These are phyloP conservation scores for Cladorrhinum samala DNA, from an alignment of 495 filamentous ascomycete genomes.

Conservation along the genomic window DNA sequence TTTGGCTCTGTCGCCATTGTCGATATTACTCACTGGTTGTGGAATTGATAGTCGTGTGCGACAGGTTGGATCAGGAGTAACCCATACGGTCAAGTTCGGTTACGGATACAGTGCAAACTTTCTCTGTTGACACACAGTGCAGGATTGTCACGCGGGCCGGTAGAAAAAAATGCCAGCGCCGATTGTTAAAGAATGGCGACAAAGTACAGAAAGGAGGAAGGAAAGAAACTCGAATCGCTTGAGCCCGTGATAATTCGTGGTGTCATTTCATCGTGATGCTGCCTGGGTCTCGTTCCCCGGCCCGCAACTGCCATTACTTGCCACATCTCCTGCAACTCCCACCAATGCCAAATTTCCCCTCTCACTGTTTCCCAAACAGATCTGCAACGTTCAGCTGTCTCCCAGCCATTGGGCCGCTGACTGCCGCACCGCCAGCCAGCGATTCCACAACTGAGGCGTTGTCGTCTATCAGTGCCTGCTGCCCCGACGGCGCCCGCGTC, in stretches of 20 bases:
- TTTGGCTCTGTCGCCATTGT: background rate
- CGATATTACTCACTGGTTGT: no score
- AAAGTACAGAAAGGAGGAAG: no score
- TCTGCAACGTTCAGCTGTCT: constrained; percentile 27
- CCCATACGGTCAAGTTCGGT: background rate
- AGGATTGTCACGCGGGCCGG: no score
- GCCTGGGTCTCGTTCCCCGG: background rate
- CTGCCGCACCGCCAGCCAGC: background rate
- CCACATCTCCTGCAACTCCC: background rate
- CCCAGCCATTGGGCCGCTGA: constrained; percentile 10
- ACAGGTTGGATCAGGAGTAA: no score
- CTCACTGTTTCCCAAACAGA: constrained; percentile 33
- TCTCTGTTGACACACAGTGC: no score
- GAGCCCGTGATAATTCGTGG: no score
- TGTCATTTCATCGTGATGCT: background rate
- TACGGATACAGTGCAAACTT: background rate
- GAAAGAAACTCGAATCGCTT: no score
- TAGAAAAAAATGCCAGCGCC: no score
- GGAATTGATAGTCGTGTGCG: no score
- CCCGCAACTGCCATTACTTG: no score
- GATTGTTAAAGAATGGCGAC: no score
- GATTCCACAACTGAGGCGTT: constrained; percentile 7
- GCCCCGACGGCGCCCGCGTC: constrained; percentile 7
- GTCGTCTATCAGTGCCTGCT: constrained; percentile 4
- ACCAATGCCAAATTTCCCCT: no score